Conservation (phyloP, 1,139 yeast genomes). For the Eremothecium cymbalariae region DNA sequence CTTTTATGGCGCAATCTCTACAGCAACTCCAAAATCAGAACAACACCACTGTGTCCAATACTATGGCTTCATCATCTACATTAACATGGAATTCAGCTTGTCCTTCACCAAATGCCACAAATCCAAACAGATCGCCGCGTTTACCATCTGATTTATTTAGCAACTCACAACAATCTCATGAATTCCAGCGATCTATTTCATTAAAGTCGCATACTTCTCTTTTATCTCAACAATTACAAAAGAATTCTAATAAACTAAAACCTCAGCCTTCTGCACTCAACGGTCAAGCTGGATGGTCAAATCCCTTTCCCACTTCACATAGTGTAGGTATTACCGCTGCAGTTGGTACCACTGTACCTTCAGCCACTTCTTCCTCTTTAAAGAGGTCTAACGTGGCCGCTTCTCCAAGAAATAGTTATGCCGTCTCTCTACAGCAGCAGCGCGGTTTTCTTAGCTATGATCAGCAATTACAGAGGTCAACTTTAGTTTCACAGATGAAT, state of each 20-base stretch:
- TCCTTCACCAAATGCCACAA: constrained; percentile 17
- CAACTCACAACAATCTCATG: constrained; percentile 14
- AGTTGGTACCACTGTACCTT: background rate
- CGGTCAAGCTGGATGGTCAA: too few species aligned
- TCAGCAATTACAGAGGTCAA: constrained; percentile 5
- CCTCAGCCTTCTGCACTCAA: too few species aligned
- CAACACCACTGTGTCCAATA: constrained; percentile 9
- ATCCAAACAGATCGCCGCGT: constrained; percentile 14
- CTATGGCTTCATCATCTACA: constrained; percentile 4
- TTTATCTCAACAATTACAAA: constrained; percentile 30
- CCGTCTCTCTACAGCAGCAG: constrained; percentile 23
- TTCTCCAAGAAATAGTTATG: constrained; percentile 22
- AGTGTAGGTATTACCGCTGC: too few species aligned
- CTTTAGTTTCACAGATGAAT: constrained; percentile 1
- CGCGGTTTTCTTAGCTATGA: constrained; percentile 19
- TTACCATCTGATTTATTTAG: constrained; percentile 20
- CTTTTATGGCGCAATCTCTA: constrained; percentile 25
- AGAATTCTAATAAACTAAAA: background rate
- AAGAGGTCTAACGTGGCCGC: constrained; percentile 16
- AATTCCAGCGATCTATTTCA: constrained; percentile 12
- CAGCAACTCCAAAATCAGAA: constrained; percentile 20
- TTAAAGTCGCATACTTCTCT: constrained; percentile 27
- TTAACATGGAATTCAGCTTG: constrained; percentile 12
- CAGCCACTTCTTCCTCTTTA: constrained; percentile 6
- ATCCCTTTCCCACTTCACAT: too few species aligned